phyloP scores from a whole-genome alignment of 345 rosid genomes.

The Garcia nutans region DNA sequence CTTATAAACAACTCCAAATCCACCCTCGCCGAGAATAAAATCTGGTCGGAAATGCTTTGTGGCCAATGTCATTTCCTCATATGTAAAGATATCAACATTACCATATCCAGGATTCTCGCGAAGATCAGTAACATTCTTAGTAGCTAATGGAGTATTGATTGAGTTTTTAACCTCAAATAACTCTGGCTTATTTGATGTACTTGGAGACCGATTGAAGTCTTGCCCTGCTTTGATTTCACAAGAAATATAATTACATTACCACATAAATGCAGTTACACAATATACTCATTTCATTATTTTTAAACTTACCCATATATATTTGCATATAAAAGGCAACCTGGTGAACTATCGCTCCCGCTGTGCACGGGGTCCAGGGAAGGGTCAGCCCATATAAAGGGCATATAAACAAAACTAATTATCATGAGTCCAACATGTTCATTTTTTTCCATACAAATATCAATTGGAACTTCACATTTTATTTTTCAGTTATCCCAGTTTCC shows the following conservation, averaged over 20 bases:
- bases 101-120: constrained; percentile 59
- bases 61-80: constrained; percentile 79
- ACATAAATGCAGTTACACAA: background rate
- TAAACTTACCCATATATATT: background rate
- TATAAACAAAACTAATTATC: too few species aligned
- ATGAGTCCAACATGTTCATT: background rate
- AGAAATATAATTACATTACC: background rate
- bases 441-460: background rate
- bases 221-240: constrained; percentile 17
- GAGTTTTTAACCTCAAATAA: constrained; percentile 23
- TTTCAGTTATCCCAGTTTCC: background rate
- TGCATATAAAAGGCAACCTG: too few species aligned
- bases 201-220: constrained; percentile 18
- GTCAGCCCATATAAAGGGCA: too few species aligned
- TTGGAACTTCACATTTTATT: background rate
- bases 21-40: constrained; percentile 90
- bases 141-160: constrained; percentile 21
- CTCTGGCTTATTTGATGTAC: constrained; percentile 14
- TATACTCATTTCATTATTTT: background rate
- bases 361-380: too few species aligned
- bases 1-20: constrained; percentile 90
- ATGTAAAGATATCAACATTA: constrained; percentile 80
- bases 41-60: constrained; percentile 83
- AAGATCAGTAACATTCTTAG: constrained; percentile 76
- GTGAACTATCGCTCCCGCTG: too few species aligned